Conservation (phyloP, 1,139 yeast species). For the Chernovozyma sophiae-reginae region DNA sequence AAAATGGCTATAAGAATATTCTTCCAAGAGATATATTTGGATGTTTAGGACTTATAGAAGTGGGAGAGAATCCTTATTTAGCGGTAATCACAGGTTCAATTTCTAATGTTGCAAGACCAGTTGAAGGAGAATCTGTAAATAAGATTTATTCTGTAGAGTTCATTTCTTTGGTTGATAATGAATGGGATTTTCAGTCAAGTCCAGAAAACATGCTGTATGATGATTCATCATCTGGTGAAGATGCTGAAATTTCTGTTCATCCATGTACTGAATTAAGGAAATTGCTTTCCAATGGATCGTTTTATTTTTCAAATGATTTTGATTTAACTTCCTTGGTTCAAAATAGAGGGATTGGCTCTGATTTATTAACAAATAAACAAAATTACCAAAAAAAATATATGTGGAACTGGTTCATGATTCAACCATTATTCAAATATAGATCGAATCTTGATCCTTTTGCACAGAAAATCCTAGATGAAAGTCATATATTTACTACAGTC, state of each 20-base stretch:
- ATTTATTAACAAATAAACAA: background rate
- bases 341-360: constrained; percentile 49
- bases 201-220: constrained; percentile 5
- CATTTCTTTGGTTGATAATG: constrained; percentile 62
- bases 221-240: constrained; percentile 14
- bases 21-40: constrained; percentile 65
- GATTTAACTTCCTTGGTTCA: constrained; percentile 85
- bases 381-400: constrained; percentile 72
- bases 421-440: constrained; percentile 72
- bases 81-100: constrained; percentile 75
- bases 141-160: constrained; percentile 83
- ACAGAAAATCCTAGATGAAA: constrained; percentile 59
- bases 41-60: constrained; percentile 76
- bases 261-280: constrained; percentile 83
- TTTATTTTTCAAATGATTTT: constrained; percentile 87
- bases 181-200: constrained; percentile 72
- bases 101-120: constrained; percentile 77
- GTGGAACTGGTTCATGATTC: constrained; percentile 96
- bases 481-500: constrained; percentile 82
- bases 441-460: constrained; percentile 61
- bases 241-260: constrained; percentile 43
- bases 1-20: constrained; percentile 44
- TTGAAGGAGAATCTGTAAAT: constrained; percentile 74
- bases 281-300: constrained; percentile 79
- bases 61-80: constrained; percentile 63